A percentile compares a stretch with the other conserved stretches of the same genome.
These are phyloP conservation scores for Ceratocystis destructans DNA, from an alignment of 2,329 filamentous ascomycete genomes.

Conservation along the genomic window DNA sequence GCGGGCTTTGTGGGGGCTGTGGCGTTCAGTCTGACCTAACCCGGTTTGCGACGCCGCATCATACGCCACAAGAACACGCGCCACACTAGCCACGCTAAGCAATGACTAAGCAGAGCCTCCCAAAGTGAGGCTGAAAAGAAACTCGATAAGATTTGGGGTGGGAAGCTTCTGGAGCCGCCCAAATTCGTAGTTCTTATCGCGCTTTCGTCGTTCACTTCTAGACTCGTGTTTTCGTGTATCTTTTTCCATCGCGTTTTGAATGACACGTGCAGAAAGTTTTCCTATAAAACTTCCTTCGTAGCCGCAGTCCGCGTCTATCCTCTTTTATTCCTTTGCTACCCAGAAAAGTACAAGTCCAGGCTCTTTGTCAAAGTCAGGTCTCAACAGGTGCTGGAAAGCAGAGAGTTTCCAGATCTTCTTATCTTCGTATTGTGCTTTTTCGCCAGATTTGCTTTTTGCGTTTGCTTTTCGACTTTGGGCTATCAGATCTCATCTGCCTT, in stretches of 20 bases:
- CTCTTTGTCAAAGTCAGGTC: background rate
- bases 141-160: conserved; percentile 8
- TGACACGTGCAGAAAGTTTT: background rate
- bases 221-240: background rate
- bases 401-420: background rate
- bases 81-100: background rate
- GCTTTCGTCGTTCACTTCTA: background rate
- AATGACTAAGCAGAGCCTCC: background rate
- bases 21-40: background rate
- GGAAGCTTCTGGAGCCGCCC: conserved; percentile 17
- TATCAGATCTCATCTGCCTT: background rate
- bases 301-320: background rate
- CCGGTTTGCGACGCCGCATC: background rate
- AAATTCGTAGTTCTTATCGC: conserved; percentile 2
- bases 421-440: background rate
- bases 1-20: conserved; percentile 13
- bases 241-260: conserved; percentile 5
- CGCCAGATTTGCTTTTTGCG: background rate
- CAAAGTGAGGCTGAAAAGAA: conserved; percentile 8
- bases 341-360: background rate
- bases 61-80: background rate
- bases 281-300: background rate
- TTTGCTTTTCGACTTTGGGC: background rate
- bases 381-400: background rate
- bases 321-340: background rate